Percentiles rank a stretch among this genome's conserved stretches.
phyloP scores from a whole-genome alignment of 208 protist genomes.

The Trypanosoma melophagium region DNA sequence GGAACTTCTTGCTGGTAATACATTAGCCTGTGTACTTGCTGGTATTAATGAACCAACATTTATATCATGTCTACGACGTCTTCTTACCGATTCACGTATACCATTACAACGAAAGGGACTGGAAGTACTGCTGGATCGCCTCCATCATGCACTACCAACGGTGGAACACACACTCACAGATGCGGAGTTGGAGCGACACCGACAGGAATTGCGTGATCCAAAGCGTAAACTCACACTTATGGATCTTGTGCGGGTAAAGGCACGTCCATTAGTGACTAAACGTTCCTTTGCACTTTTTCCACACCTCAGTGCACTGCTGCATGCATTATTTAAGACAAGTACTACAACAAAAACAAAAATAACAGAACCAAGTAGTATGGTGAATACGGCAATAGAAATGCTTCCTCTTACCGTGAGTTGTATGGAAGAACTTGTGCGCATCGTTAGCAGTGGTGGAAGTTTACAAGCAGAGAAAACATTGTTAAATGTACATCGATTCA shows the following conservation, averaged over 20 bases:
- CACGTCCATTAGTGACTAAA: conserved; percentile 82
- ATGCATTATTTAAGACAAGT: conserved; percentile 15
- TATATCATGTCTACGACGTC: conserved; percentile 69
- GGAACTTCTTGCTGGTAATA: conserved; percentile 86
- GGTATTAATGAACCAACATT: conserved; percentile 90
- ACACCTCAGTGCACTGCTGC: conserved; percentile 46
- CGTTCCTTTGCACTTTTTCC: conserved; percentile 71
- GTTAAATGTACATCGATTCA: conserved; percentile 70
- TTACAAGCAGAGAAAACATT: conserved; percentile 85
- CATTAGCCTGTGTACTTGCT: conserved; percentile 86
- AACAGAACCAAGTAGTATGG: no score
- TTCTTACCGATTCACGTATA: conserved; percentile 59
- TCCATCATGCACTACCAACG: conserved; percentile 86
- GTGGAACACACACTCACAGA: conserved; percentile 80
- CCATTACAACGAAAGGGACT: conserved; percentile 75
- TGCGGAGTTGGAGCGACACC: conserved; percentile 74
- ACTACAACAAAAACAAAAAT: background rate
- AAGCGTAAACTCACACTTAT: conserved; percentile 70
- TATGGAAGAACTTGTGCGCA: conserved; percentile 84
- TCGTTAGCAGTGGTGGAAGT: conserved; percentile 83
- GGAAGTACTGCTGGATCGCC: conserved; percentile 86
- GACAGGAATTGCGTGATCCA: conserved; percentile 74
- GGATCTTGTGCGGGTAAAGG: conserved; percentile 83
- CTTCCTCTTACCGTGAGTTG: conserved; percentile 57
- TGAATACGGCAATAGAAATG: conserved; percentile 19